Conservation (phyloP, 1,139 yeast species). For the Hanseniaspora uvarum region DNA sequence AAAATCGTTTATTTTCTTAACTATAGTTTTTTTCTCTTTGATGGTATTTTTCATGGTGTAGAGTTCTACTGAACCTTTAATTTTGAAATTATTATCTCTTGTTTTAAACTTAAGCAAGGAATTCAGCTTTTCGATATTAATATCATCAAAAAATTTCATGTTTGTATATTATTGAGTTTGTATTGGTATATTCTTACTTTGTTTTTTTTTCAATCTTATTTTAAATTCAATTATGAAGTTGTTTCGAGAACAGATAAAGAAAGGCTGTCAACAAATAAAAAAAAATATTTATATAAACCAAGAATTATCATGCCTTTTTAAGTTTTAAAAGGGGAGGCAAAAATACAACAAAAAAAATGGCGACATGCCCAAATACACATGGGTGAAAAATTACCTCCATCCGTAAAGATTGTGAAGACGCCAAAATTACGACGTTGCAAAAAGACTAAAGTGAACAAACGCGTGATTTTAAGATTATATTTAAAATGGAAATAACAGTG, state of each 20-base stretch:
- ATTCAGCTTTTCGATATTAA: conserved; percentile 79
- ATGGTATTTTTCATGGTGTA: conserved; percentile 91
- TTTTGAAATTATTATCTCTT: conserved; percentile 55
- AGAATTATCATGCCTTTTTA: too few relatives aligned
- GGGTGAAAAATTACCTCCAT: neutral
- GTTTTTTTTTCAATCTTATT: neutral
- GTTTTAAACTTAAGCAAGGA: conserved; percentile 81
- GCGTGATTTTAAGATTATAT: neutral
- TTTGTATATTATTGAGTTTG: neutral
- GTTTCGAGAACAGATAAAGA: neutral
- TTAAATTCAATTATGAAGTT: neutral
- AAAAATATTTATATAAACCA: too few relatives aligned
- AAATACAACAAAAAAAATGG: neutral
- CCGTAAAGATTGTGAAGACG: neutral
- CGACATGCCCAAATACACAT: neutral
- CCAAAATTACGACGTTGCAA: too few relatives aligned
- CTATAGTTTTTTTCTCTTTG: conserved; percentile 78
- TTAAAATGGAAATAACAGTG: too few relatives aligned
- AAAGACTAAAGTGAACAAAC: neutral
- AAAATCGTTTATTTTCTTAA: conserved; percentile 62
- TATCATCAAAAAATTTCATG: conserved; percentile 73
- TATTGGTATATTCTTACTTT: neutral
- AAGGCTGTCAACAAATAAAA: neutral
- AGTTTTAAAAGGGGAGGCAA: too few relatives aligned
- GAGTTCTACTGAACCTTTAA: conserved; percentile 87